Conservation (phyloP, 2,329 filamentous ascomycete species). For the Arthrobotrys sinensis region DNA sequence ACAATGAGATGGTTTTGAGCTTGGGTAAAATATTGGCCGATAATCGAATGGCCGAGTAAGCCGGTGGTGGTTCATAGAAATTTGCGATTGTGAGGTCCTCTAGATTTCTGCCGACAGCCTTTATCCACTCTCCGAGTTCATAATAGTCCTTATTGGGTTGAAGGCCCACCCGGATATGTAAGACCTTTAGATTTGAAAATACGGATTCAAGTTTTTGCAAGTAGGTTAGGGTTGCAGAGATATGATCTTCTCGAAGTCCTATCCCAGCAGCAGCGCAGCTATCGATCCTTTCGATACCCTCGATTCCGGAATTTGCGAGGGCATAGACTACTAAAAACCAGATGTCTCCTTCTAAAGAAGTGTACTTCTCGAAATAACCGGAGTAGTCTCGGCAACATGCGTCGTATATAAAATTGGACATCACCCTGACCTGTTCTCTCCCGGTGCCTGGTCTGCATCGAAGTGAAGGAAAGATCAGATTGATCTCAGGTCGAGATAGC, state of each 20-base stretch:
- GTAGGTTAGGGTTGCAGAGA: neutral
- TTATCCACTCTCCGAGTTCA: neutral
- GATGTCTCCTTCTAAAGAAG: neutral
- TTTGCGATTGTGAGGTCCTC: constrained; percentile 1
- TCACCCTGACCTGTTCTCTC: neutral
- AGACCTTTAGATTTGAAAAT: constrained; percentile 8
- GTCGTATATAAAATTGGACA: neutral
- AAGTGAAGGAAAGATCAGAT: constrained; percentile 20
- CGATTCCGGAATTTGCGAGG: neutral
- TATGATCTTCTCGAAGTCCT: neutral
- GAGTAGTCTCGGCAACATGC: too few species aligned
- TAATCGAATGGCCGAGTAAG: too few species aligned
- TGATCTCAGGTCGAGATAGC: constrained; percentile 4
- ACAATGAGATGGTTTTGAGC: neutral
- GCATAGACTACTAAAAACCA: neutral
- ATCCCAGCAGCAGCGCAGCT: too few species aligned
- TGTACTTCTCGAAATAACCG: neutral
- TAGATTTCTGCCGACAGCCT: constrained; percentile 8
- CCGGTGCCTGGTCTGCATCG: neutral
- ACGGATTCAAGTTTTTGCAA: neutral
- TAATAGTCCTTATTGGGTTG: too few species aligned
- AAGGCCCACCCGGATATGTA: neutral
- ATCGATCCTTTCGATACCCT: neutral
- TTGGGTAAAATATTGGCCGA: neutral
- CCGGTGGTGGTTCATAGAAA: neutral